These are phyloP conservation scores for cucumber (Cucumis sativus) DNA, from an alignment of 306 rosid species.

Conservation along the genomic window DNA sequence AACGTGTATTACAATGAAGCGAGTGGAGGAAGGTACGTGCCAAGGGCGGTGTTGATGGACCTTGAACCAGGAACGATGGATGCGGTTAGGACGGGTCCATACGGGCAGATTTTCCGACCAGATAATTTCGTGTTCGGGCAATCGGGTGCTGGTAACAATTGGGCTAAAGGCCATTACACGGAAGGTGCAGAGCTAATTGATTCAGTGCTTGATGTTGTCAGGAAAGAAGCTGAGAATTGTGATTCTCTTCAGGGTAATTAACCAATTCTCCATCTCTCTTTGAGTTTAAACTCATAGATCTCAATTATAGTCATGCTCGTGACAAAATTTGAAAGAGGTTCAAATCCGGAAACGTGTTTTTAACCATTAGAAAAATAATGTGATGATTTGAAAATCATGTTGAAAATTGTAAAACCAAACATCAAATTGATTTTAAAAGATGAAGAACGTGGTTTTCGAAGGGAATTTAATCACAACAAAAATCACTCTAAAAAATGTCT, in stretches of 20 bases:
- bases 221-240: conserved; percentile 32
- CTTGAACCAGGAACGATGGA: conserved; percentile 85
- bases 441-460: too few relatives aligned
- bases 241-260: conserved; percentile 31
- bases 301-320: too few relatives aligned
- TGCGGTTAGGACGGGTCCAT: conserved; percentile 37
- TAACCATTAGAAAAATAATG: too few relatives aligned
- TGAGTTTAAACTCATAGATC: background rate
- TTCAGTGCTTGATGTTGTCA: conserved; percentile 19
- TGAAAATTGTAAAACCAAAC: too few relatives aligned
- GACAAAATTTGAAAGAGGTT: too few relatives aligned
- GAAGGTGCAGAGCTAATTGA: conserved; percentile 6
- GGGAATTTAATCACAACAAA: too few relatives aligned
- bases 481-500: too few relatives aligned
- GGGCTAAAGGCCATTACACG: conserved; percentile 4
- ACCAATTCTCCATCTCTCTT: background rate
- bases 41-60: conserved; percentile 71
- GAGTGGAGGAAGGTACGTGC: conserved; percentile 50
- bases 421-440: too few relatives aligned
- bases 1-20: conserved; percentile 51
- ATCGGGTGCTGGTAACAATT: background rate
- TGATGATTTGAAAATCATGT: too few relatives aligned
- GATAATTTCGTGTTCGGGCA: conserved; percentile 52
- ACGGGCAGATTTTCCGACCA: conserved; percentile 60
- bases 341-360: too few relatives aligned